Conservation (phyloP, 2,329 filamentous ascomycete species). For the Penicillium oxalicum region DNA sequence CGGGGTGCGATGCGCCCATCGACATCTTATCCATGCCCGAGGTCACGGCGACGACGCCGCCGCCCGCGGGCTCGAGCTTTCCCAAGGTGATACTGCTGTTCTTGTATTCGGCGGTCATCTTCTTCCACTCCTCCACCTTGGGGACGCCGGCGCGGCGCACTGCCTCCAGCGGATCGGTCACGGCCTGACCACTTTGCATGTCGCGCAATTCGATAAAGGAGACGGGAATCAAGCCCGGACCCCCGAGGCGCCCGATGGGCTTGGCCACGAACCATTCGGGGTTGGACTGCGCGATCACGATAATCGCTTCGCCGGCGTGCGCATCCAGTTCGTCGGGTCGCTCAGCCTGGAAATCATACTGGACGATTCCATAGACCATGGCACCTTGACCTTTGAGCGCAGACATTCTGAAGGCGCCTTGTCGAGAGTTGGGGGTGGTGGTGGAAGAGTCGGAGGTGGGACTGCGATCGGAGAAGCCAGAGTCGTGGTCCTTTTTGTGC, state of each 20-base stretch:
- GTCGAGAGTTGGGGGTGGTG: constrained; percentile 11
- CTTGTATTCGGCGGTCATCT: constrained; percentile 98
- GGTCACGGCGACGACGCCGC: constrained; percentile 53
- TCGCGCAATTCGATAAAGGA: constrained; percentile 95
- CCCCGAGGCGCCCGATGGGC: constrained; percentile 94
- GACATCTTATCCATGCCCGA: constrained; percentile 75
- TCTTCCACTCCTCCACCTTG: constrained; percentile 97
- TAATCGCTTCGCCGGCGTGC: constrained; percentile 91
- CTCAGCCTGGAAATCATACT: constrained; percentile 95
- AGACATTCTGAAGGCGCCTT: constrained; percentile 36
- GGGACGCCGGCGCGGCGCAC: constrained; percentile 86
- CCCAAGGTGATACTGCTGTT: constrained; percentile 96
- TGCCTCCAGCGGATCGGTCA: constrained; percentile 75
- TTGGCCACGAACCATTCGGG: constrained; percentile 99
- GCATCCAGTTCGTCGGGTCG: constrained; percentile 93
- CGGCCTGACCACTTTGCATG: constrained; percentile 79
- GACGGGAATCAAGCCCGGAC: constrained; percentile 89
- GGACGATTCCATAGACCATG: constrained; percentile 94
- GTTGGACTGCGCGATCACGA: constrained; percentile 97
- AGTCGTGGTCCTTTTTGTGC: constrained; percentile 65
- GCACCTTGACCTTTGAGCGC: constrained; percentile 57
- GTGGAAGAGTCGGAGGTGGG: constrained; percentile 26
- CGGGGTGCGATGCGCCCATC: constrained; percentile 53
- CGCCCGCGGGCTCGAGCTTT: constrained; percentile 60
- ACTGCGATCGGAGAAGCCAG: constrained; percentile 68